These are phyloP conservation scores for Scutellaria baicalensis DNA, from an alignment of 257 asterid species.

Conservation along the genomic window DNA sequence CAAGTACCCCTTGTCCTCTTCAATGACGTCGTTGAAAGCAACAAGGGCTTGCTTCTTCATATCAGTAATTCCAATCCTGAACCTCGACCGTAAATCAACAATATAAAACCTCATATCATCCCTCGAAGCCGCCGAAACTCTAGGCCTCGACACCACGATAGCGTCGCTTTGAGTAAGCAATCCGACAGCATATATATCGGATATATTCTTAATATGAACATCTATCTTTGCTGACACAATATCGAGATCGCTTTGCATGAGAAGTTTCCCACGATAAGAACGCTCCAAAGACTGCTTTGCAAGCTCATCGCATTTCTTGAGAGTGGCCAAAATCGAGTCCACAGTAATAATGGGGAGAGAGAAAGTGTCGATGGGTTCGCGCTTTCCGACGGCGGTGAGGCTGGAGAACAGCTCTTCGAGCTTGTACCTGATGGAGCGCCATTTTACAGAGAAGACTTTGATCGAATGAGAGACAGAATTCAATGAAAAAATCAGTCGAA, in stretches of 20 bases:
- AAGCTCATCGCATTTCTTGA: constrained; percentile 41
- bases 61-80: constrained; percentile 56
- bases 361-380: constrained; percentile 37
- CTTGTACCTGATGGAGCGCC: constrained; percentile 53
- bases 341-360: constrained; percentile 30
- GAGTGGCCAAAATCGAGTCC: constrained; percentile 39
- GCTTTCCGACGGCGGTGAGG: constrained; percentile 54
- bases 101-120: constrained; percentile 68
- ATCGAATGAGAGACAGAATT: constrained; percentile 58
- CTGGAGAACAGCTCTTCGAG: constrained; percentile 59
- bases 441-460: constrained; percentile 52
- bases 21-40: constrained; percentile 46
- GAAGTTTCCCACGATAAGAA: constrained; percentile 71
- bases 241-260: constrained; percentile 84
- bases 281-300: constrained; percentile 40
- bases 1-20: constrained; percentile 52
- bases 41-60: constrained; percentile 75
- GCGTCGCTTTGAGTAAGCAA: constrained; percentile 61
- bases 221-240: constrained; percentile 45
- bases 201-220: constrained; percentile 30
- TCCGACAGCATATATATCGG: constrained; percentile 57
- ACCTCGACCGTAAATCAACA: constrained; percentile 63
- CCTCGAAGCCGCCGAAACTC: constrained; percentile 56
- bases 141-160: constrained; percentile 67
- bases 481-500: constrained; percentile 40